Evolutionary conservation across 345 rosid genomes (phyloP), one percentile per base, ranked within the genome.

Genomic region (Gossypium anomalum): DNA sequence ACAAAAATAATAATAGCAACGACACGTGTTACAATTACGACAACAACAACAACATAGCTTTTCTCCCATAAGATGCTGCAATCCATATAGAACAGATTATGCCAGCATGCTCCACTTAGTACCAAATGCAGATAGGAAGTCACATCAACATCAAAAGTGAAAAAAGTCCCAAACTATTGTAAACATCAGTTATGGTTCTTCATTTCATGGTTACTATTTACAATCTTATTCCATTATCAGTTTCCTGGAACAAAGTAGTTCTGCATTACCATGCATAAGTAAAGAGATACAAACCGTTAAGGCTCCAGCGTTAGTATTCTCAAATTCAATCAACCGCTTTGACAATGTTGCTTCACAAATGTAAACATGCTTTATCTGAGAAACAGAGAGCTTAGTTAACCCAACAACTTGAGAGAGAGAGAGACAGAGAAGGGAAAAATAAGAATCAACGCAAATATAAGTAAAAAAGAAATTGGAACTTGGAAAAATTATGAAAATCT

Each of bases 271-370:
- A 27, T 69, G 25, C 2, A 29, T 29, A 73, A 47, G 56, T 43
- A 61, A 62, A 79, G 75, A 47, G 64, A 81, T 70, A 79, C 87
- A 78, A 86, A 95, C 99, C 81, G 87, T 93, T 77, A 93, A 88
- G 83, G 85, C 88, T 69, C 93, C 94, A 23, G 99, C 83, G 59
- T 93, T 91, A 0, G 98, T 93, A 73, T 84, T 83, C 88, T 87
- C 94, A 78, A 95, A 95, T 84, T 95, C 99, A 78, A 81, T 75
- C 85, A 95, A 85, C 56, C 99, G 84, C 86, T 95, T 95, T 74
- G 93, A 85, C 79, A 93, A 78, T 19, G 99, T 95, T 83, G 97
- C 93, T 84, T 90, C 99, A 79, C 97, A 93, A 77, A 95, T 79
- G 80, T 95, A 97, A 77, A 92, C 97, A 84, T 87, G 67, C 75